phyloP scores from a whole-genome alignment of 768 basidiomycete genomes.

The Naganishia vaughanmartiniae region DNA sequence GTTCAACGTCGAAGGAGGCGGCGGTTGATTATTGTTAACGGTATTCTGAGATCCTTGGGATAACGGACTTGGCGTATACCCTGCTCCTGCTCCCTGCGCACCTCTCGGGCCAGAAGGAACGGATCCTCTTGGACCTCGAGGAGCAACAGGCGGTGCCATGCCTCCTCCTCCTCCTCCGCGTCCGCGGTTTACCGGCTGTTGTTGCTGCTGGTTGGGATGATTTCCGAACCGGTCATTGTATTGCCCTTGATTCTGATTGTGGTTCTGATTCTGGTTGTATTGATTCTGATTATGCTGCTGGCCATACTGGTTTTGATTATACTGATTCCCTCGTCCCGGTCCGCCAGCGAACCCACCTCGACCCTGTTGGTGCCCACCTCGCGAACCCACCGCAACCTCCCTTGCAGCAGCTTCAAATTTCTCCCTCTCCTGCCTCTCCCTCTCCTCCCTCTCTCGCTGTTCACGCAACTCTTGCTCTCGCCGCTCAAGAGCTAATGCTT shows the following conservation, averaged over 20 bases:
- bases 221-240: slow-evolving; percentile 28
- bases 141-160: not conserved
- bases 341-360: slow-evolving; percentile 51
- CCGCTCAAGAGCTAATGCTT: slow-evolving; percentile 80
- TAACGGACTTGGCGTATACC: slow-evolving; percentile 2
- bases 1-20: slow-evolving; percentile 11
- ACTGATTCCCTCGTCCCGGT: slow-evolving; percentile 37
- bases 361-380: slow-evolving; percentile 52
- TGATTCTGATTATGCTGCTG: slow-evolving; percentile 5
- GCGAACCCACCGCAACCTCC: slow-evolving; percentile 59
- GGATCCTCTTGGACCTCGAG: not conserved
- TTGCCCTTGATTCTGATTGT: slow-evolving; percentile 26
- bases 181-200: not conserved
- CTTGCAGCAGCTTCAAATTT: slow-evolving; percentile 68
- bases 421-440: slow-evolving; percentile 63
- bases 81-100: not conserved
- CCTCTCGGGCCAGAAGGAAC: not conserved
- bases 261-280: not conserved
- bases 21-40: slow-evolving; percentile 17
- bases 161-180: not conserved
- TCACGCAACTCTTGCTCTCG: slow-evolving; percentile 77
- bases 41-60: not conserved
- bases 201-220: not conserved
- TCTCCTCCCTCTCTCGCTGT: slow-evolving; percentile 67
- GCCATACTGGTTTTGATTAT: not conserved